Evolutionary conservation across 1,284 basidiomycete species (phyloP).

Genomic region (Malassezia japonica): DNA sequence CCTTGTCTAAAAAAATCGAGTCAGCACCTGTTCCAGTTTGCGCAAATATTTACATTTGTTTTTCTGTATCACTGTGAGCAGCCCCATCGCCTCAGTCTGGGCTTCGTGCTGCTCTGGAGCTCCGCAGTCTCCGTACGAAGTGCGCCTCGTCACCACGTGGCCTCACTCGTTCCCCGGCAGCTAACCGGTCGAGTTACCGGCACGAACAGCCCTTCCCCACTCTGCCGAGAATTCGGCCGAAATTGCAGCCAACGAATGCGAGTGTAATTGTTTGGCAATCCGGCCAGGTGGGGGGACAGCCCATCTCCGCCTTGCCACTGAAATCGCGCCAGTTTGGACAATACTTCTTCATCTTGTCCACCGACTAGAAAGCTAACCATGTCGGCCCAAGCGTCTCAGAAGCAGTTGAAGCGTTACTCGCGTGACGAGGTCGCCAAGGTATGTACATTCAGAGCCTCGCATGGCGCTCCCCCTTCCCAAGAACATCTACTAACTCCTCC

Average conservation of each 20-base stretch:
- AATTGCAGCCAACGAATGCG: neutral
- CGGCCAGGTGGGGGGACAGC: too few species aligned
- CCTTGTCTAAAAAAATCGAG: conserved; percentile 46
- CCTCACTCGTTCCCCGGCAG: neutral
- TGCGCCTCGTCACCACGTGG: too few species aligned
- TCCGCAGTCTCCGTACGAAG: too few species aligned
- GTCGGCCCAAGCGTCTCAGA: neutral
- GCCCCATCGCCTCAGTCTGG: conserved; percentile 53
- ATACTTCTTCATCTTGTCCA: too few species aligned
- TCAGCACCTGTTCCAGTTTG: neutral
- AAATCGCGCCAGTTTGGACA: too few species aligned
- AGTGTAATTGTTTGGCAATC: conserved; percentile 1
- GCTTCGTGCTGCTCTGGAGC: too few species aligned
- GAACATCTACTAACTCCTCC: neutral
- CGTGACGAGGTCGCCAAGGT: conserved; percentile 19
- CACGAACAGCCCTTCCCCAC: too few species aligned
- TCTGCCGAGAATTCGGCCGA: conserved; percentile 1
- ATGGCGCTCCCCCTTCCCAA: too few species aligned
- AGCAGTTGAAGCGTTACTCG: conserved; percentile 20
- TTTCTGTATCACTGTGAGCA: conserved; percentile 94
- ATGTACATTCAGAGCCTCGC: neutral
- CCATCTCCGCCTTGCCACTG: too few species aligned
- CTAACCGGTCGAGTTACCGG: too few species aligned
- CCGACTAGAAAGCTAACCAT: too few species aligned
- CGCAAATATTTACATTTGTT: conserved; percentile 65